phyloP scores from a whole-genome alignment of 257 asterid species.

The Haberlea rhodopensis region DNA sequence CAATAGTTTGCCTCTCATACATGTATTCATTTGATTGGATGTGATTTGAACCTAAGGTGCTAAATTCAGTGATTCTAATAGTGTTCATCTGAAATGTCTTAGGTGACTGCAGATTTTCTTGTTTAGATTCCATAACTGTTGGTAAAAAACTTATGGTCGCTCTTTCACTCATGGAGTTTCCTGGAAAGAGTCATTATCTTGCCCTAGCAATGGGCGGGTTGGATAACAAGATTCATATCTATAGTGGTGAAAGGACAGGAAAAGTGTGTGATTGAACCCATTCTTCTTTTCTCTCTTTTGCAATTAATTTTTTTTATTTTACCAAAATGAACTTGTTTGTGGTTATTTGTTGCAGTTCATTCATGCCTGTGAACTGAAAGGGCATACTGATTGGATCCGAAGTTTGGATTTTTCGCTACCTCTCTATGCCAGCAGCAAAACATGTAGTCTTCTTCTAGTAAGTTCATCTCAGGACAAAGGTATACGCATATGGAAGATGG shows the following conservation, averaged over 20 bases:
- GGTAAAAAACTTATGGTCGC: conserved; percentile 85
- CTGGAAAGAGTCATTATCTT: conserved; percentile 53
- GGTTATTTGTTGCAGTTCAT: conserved; percentile 49
- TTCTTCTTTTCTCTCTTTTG: conserved; percentile 23
- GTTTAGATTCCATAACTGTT: conserved; percentile 55
- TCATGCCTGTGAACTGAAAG: conserved; percentile 84
- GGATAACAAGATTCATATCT: conserved; percentile 89
- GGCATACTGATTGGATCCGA: conserved; percentile 95
- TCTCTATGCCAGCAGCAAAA: conserved; percentile 44
- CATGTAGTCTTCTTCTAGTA: conserved; percentile 57
- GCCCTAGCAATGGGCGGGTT: conserved; percentile 86
- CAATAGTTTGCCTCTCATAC: background rate
- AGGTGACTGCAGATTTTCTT: conserved; percentile 78
- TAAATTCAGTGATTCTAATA: conserved; percentile 20
- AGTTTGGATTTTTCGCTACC: conserved; percentile 92
- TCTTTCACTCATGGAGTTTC: conserved; percentile 75
- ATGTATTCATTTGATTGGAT: background rate
- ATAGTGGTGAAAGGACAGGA: conserved; percentile 76
- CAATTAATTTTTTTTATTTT: conserved; percentile 4
- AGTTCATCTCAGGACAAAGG: conserved; percentile 99
- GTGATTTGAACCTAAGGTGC: background rate
- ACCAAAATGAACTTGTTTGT: conserved; percentile 25
- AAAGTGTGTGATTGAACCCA: conserved; percentile 53
- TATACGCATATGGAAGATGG: conserved; percentile 91
- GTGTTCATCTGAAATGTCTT: conserved; percentile 22